These are phyloP conservation scores for Penicillium pancosmium DNA, from an alignment of 495 filamentous ascomycete genomes.

Conservation along the genomic window DNA sequence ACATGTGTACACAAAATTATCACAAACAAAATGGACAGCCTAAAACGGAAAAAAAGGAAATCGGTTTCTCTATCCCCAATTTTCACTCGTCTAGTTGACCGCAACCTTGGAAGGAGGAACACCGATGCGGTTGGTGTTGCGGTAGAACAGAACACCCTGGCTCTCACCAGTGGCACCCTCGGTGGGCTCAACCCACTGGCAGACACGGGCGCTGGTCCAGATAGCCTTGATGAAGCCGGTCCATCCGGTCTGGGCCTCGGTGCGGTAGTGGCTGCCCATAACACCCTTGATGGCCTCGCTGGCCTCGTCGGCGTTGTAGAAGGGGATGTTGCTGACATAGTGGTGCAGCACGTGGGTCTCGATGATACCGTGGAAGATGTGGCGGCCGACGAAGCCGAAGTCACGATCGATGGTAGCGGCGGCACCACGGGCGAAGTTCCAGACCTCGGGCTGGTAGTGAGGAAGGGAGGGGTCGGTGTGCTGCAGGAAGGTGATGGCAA, in stretches of 20 bases:
- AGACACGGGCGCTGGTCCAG: conserved; percentile 53
- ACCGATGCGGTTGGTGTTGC: conserved; percentile 74
- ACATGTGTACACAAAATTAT: conserved; percentile 8
- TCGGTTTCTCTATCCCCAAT: conserved; percentile 19
- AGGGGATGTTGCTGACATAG: conserved; percentile 63
- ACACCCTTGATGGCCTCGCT: conserved; percentile 61
- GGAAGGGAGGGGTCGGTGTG: conserved; percentile 63
- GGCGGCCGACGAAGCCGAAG: conserved; percentile 60
- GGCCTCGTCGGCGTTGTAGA: conserved; percentile 64
- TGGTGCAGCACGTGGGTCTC: conserved; percentile 65
- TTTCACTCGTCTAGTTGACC: conserved; percentile 32
- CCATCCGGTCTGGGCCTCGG: conserved; percentile 52
- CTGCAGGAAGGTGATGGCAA: conserved; percentile 64
- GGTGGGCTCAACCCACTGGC: conserved; percentile 64
- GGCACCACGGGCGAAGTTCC: conserved; percentile 61
- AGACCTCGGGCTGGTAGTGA: conserved; percentile 57
- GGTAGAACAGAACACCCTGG: conserved; percentile 58
- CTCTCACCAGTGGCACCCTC: conserved; percentile 62
- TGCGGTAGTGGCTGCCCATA: conserved; percentile 60
- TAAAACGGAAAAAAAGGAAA: conserved; percentile 13
- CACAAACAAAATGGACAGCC: conserved; percentile 5
- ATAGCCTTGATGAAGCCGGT: conserved; percentile 58
- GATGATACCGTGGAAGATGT: conserved; percentile 63
- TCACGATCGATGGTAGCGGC: conserved; percentile 64
- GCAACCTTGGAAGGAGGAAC: conserved; percentile 58